Conservation (phyloP, 345 rosid genomes). For the Bruguiera parviflora region DNA sequence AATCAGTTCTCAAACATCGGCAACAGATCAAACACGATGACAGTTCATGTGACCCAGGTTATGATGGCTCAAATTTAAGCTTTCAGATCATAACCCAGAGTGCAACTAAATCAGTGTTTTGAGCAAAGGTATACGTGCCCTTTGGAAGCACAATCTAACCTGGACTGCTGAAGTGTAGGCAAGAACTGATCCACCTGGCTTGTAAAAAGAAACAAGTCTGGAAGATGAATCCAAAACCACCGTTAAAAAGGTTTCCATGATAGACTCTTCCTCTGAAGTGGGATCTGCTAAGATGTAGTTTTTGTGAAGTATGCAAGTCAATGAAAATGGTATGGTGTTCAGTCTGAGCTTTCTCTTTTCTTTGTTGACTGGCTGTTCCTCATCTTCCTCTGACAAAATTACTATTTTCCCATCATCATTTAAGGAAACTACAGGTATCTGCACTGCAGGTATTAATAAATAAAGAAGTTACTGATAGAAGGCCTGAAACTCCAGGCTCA, state of each 20-base stretch:
- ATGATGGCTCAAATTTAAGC: background rate
- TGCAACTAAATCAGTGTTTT: too few relatives aligned
- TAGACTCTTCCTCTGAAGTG: conserved; percentile 78
- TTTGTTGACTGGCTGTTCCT: conserved; percentile 58
- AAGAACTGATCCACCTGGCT: conserved; percentile 80
- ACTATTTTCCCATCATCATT: conserved; percentile 77
- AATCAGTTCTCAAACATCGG: too few relatives aligned
- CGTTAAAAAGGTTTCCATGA: conserved; percentile 73
- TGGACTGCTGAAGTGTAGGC: conserved; percentile 56
- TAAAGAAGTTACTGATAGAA: conserved; percentile 4
- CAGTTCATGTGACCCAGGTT: background rate
- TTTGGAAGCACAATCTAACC: conserved; percentile 37
- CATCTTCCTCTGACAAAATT: conserved; percentile 40
- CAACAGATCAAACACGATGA: background rate
- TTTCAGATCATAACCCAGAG: background rate
- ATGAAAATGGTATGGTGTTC: conserved; percentile 60
- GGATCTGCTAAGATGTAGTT: conserved; percentile 84
- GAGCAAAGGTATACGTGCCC: background rate
- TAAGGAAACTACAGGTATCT: conserved; percentile 72
- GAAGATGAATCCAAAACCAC: conserved; percentile 67
- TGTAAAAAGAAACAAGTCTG: conserved; percentile 69
- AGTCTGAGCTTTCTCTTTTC: conserved; percentile 71
- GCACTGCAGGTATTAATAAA: conserved; percentile 48
- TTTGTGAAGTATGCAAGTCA: conserved; percentile 74
- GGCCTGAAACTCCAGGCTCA: background rate